A percentile compares a stretch with the other conserved stretches of the same genome.
Conservation (phyloP, 371 early-diverging fungal genomes). For the Chytridiales sp. region DNA sequence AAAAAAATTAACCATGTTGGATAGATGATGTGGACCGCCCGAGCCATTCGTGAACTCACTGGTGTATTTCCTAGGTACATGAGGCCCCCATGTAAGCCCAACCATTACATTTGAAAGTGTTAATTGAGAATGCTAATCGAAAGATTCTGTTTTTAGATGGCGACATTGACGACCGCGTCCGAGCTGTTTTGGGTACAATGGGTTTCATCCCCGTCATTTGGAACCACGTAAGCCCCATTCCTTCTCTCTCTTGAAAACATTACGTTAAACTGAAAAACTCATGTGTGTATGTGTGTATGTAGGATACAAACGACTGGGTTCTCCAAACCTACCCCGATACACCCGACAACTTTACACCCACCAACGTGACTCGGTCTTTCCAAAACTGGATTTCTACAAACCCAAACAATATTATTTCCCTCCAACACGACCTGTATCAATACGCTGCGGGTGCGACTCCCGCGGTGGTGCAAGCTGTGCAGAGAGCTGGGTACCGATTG, state of each 20-base stretch:
- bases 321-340: background rate
- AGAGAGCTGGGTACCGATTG: background rate
- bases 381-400: background rate
- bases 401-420: background rate
- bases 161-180: slow-evolving; percentile 26
- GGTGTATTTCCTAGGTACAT: slow-evolving; percentile 52
- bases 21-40: slow-evolving; percentile 35
- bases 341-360: background rate
- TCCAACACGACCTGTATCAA: slow-evolving; percentile 6
- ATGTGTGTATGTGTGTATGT: background rate
- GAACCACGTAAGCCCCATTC: slow-evolving; percentile 21
- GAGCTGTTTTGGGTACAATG: slow-evolving; percentile 16
- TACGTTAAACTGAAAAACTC: background rate
- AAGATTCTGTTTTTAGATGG: slow-evolving; percentile 36
- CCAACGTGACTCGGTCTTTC: background rate
- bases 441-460: background rate
- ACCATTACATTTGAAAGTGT: too few species aligned
- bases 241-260: too few species aligned
- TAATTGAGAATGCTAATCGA: too few species aligned
- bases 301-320: slow-evolving; percentile 3
- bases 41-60: slow-evolving; percentile 45
- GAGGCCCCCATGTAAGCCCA: slow-evolving; percentile 39
- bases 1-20: too few species aligned
- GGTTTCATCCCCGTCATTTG: slow-evolving; percentile 20
- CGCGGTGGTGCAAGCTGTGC: background rate